Conservation (phyloP, 768 basidiomycete genomes). For the Russula virescens region DNA sequence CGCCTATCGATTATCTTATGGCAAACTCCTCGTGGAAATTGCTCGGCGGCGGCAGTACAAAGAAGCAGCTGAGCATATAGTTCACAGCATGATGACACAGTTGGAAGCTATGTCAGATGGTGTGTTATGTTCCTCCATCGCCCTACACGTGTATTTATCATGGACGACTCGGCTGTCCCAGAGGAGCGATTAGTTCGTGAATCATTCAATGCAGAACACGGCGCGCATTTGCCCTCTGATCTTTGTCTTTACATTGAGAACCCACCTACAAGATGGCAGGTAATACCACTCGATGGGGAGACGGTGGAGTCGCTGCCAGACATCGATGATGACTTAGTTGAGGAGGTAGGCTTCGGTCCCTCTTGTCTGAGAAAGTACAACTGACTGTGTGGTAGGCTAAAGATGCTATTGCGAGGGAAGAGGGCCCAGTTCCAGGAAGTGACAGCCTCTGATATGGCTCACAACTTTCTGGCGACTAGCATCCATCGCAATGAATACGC, state of each 20-base stretch:
- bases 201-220: constrained; percentile 69
- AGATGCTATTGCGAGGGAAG: constrained; percentile 25
- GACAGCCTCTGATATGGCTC: constrained; percentile 14
- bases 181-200: constrained; percentile 63
- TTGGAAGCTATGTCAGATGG: constrained; percentile 64
- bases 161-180: constrained; percentile 29
- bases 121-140: constrained; percentile 28
- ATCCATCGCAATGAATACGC: too few relatives aligned
- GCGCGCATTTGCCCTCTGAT: constrained; percentile 69
- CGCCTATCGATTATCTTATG: constrained; percentile 67
- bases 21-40: constrained; percentile 68
- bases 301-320: constrained; percentile 53
- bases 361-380: not conserved
- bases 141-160: not conserved
- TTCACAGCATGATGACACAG: constrained; percentile 59
- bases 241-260: constrained; percentile 74
- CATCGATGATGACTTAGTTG: constrained; percentile 53
- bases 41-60: constrained; percentile 60
- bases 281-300: constrained; percentile 53
- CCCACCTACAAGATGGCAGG: constrained; percentile 66
- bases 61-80: constrained; percentile 58
- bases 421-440: constrained; percentile 13
- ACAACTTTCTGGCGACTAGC: too few relatives aligned
- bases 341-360: constrained; percentile 38
- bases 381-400: constrained; percentile 29